These are phyloP conservation scores for Paramyrothecium sp. DNA, from an alignment of 2,329 filamentous ascomycete species.

Conservation along the genomic window DNA sequence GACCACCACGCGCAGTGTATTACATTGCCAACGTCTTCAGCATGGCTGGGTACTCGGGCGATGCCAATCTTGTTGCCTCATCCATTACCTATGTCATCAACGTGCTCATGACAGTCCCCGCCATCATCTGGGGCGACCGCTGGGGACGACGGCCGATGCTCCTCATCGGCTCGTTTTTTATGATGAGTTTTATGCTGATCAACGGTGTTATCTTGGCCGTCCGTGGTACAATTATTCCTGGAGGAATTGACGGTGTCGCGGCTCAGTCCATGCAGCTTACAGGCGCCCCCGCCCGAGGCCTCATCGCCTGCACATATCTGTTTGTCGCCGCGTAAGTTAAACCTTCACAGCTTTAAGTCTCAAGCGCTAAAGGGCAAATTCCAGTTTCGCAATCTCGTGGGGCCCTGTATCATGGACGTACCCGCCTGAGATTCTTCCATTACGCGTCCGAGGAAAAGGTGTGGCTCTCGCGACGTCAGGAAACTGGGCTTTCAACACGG, in stretches of 20 bases:
- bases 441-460: conserved; percentile 48
- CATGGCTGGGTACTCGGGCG: conserved; percentile 38
- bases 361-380: background rate
- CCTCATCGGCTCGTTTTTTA: conserved; percentile 63
- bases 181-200: conserved; percentile 59
- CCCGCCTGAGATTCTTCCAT: conserved; percentile 53
- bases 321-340: conserved; percentile 48
- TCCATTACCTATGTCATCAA: conserved; percentile 70
- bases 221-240: conserved; percentile 39
- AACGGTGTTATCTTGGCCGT: conserved; percentile 52
- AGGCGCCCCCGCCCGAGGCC: conserved; percentile 51
- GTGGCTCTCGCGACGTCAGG: conserved; percentile 48
- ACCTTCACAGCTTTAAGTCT: no score
- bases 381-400: conserved; percentile 35
- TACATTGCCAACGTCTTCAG: conserved; percentile 51
- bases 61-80: conserved; percentile 52
- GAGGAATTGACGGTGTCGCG: conserved; percentile 42
- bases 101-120: conserved; percentile 74
- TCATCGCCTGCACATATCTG: conserved; percentile 67
- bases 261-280: conserved; percentile 46
- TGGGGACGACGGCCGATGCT: conserved; percentile 73
- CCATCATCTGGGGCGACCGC: conserved; percentile 70
- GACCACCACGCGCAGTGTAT: conserved; percentile 45
- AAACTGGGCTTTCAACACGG: conserved; percentile 40
- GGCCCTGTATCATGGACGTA: conserved; percentile 53